Conservation (phyloP, 148 eudicot genomes). For the Mesembryanthemum crystallinum region DNA sequence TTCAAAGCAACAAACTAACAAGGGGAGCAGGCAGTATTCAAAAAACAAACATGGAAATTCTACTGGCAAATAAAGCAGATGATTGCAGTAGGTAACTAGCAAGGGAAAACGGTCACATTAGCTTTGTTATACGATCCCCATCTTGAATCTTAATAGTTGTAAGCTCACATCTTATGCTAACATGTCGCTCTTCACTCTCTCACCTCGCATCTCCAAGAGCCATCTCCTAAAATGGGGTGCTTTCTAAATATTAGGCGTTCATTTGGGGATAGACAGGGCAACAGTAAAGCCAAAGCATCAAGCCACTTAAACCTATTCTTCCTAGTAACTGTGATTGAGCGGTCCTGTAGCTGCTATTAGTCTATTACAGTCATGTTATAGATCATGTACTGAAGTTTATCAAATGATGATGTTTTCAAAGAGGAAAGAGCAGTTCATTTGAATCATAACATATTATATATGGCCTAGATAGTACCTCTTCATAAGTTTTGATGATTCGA, state of each 20-base stretch:
- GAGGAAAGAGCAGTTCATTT: neutral
- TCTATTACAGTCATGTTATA: neutral
- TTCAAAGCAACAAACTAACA: no score
- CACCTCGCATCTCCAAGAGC: neutral
- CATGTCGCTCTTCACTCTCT: neutral
- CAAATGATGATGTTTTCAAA: neutral
- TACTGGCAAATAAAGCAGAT: no score
- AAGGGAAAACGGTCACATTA: neutral
- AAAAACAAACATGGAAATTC: no score
- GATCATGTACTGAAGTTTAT: neutral
- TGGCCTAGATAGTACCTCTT: conserved; percentile 56
- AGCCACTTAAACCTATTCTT: neutral
- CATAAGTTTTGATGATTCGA: conserved; percentile 62
- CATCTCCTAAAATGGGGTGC: neutral
- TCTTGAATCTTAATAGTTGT: neutral
- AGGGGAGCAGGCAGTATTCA: no score
- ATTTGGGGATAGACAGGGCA: neutral
- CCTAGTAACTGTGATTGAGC: neutral
- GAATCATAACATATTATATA: neutral
- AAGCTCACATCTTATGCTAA: neutral
- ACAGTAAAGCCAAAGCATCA: neutral
- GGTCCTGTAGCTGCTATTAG: neutral
- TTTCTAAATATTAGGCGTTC: no score
- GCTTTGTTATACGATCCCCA: neutral
- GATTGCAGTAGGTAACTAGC: neutral